Evolutionary conservation across 768 basidiomycete genomes (phyloP), one percentile per base, ranked within the genome.

Genomic region (Coprinopsis cinerea): DNA sequence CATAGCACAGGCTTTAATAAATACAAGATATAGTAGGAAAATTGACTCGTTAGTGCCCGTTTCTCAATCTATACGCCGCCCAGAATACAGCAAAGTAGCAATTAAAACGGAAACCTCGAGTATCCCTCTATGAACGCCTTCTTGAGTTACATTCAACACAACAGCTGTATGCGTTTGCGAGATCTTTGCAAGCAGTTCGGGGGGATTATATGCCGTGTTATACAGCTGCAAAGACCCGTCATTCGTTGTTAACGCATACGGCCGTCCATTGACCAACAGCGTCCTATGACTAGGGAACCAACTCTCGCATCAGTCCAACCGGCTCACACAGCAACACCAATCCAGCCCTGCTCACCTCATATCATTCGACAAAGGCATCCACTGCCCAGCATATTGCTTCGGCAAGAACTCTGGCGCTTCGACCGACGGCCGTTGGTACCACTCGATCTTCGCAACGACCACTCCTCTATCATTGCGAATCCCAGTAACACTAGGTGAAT

Each of bases 121-220:
- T 13, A 52, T 28, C 25, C 51, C 51, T 10, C 24, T 17, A 36
- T 52, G 51, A 32, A 52, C 42, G 1, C 36, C 51, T 14, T 46
- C 36, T 14, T 45, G 44, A 14, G 51, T 45, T 4, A 52, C 51
- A 18, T 47, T 52, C 13, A 52, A 26, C 20, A 22, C 26, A 22
- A 52, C 20, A 13, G 44, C 24, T n/a, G 44, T 47, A 6, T 35
- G 36, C 4, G 18, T 25, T n/a, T 45, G 22, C 2, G 51, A 37
- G 15, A 52, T 36, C 14, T 26, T 20, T 4, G 44, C 51, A 2
- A 52, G 10, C 25, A 52, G 32, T 17, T 52, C 51, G 3, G 51
- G 35, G 11, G 51, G 51, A 23, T 41, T 52, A 26, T 52, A 52
- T 2, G 44, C 51, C 11, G 51, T 52, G 45, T 52, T 52, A 32